These are phyloP conservation scores for Plantago major DNA, from an alignment of 257 asterid species.

Conservation along the genomic window DNA sequence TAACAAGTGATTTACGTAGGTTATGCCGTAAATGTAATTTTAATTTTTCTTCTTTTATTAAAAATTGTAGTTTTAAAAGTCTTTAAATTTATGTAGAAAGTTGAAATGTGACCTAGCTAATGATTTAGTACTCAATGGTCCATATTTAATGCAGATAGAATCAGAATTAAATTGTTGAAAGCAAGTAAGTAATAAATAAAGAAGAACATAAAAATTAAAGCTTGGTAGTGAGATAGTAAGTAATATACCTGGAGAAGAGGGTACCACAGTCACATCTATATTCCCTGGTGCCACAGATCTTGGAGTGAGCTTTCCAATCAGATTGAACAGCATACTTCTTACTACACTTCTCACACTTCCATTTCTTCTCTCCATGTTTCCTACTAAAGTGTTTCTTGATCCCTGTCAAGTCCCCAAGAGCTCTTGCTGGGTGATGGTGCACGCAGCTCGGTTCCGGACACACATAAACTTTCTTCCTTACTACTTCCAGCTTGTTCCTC, in stretches of 20 bases:
- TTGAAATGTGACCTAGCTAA: background rate
- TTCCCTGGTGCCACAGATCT: constrained; percentile 74
- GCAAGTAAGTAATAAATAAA: background rate
- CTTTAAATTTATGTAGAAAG: no score
- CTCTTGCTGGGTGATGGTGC: constrained; percentile 62
- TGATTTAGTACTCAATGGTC: no score
- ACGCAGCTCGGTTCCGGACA: constrained; percentile 70
- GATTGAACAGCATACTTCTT: constrained; percentile 75
- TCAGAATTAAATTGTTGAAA: background rate
- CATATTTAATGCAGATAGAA: no score
- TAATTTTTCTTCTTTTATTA: no score
- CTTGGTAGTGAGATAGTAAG: background rate
- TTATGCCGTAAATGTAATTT: no score
- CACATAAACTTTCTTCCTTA: constrained; percentile 53
- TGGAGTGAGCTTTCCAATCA: constrained; percentile 81
- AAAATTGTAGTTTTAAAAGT: no score
- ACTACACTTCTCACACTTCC: constrained; percentile 72
- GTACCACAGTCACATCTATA: constrained; percentile 77
- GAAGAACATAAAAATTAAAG: background rate
- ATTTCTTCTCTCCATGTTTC: constrained; percentile 77
- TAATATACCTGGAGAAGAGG: constrained; percentile 56
- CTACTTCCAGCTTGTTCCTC: constrained; percentile 41
- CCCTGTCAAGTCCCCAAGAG: constrained; percentile 68
- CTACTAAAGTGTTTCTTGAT: constrained; percentile 62
- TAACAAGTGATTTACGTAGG: no score